A percentile compares a stretch with the other conserved stretches of the same genome.
Conservation (phyloP, 352 stramenopile genomes). For the Blastocystis sp. region DNA sequence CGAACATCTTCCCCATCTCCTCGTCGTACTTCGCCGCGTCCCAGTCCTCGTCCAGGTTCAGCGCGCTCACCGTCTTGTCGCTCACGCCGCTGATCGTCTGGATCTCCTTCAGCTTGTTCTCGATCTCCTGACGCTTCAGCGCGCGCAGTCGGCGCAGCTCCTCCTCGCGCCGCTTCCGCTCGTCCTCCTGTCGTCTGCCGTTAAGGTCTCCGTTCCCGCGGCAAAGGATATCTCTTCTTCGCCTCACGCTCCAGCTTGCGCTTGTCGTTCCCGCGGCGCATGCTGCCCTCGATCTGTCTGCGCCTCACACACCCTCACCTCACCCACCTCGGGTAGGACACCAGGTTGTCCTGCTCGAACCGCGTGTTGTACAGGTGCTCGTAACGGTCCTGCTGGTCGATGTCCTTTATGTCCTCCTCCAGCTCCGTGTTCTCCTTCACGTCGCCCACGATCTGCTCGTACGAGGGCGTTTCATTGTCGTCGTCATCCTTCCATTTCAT, state of each 20-base stretch:
- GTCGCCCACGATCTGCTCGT: constrained; percentile 78
- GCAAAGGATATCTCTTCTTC: constrained; percentile 75
- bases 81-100: constrained; percentile 76
- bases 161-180: constrained; percentile 92
- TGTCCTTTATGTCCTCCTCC: constrained; percentile 83
- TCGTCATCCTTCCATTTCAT: constrained; percentile 70
- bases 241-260: constrained; percentile 89
- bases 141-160: constrained; percentile 94
- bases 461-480: constrained; percentile 55
- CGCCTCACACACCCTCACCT: constrained; percentile 71
- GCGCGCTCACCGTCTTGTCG: constrained; percentile 76
- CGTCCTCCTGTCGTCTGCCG: constrained; percentile 84
- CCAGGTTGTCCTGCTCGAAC: constrained; percentile 90
- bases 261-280: constrained; percentile 91
- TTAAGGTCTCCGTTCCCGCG: constrained; percentile 74
- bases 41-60: constrained; percentile 88
- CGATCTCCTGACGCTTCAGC: constrained; percentile 91
- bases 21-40: constrained; percentile 93
- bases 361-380: constrained; percentile 98
- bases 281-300: constrained; percentile 79
- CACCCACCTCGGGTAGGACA: constrained; percentile 79
- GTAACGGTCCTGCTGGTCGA: constrained; percentile 91
- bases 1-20: constrained; percentile 91
- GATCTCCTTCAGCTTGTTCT: constrained; percentile 87
- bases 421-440: constrained; percentile 69